Evolutionary conservation across 768 basidiomycete genomes (phyloP).

Genomic region (Amanita jacksonii): DNA sequence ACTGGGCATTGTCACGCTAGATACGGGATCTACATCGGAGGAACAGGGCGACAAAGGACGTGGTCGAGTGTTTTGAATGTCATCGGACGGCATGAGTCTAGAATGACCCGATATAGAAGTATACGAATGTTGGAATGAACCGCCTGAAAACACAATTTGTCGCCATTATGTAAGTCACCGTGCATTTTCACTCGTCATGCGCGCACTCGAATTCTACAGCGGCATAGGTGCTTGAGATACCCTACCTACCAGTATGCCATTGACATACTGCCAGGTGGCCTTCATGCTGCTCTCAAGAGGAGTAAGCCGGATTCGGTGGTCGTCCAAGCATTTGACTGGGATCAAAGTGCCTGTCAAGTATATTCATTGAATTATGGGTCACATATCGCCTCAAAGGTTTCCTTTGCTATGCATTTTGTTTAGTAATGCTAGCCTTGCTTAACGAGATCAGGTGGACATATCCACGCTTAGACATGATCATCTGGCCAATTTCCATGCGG

Average conservation of each 20-base stretch:
- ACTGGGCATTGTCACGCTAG: neutral
- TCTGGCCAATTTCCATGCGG: constrained; percentile 38
- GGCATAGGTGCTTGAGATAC: constrained; percentile 56
- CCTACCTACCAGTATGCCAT: neutral
- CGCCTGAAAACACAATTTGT: neutral
- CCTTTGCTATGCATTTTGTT: neutral
- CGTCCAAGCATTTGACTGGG: constrained; percentile 76
- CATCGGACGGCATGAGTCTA: too few relatives aligned
- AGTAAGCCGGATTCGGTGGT: constrained; percentile 38
- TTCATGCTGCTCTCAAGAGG: constrained; percentile 56
- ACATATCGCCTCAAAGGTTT: constrained; percentile 41
- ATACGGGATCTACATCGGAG: neutral
- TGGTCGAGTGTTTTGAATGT: neutral
- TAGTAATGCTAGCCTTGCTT: constrained; percentile 4
- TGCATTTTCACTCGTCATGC: constrained; percentile 11
- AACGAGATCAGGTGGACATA: constrained; percentile 44
- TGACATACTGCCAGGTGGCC: constrained; percentile 40
- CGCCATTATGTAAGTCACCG: constrained; percentile 8
- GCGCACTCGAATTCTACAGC: constrained; percentile 62
- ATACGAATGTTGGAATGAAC: neutral
- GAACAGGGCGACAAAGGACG: neutral
- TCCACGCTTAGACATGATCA: constrained; percentile 38
- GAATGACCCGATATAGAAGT: too few relatives aligned
- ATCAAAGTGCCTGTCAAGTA: constrained; percentile 61
- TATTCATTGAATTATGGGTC: constrained; percentile 53